Conservation (phyloP, 2,329 filamentous ascomycete species). For the Botryosphaeria agaves region DNA sequence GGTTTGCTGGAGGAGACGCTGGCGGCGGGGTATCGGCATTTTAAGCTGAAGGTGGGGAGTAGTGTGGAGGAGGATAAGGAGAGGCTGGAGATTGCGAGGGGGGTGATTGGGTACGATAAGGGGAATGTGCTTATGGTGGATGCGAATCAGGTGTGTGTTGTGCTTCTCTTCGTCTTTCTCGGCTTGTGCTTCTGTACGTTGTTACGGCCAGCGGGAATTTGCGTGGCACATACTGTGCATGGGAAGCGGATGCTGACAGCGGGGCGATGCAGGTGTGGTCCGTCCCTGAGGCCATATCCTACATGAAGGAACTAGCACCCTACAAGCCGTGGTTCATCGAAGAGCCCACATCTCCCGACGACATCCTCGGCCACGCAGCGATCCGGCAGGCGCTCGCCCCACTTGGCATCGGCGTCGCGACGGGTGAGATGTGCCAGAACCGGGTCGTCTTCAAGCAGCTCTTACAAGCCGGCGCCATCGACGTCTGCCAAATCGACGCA, state of each 20-base stretch:
- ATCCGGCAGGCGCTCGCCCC: conserved; percentile 65
- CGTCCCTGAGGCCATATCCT: conserved; percentile 72
- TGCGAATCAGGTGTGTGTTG: conserved; percentile 55
- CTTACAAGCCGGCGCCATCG: conserved; percentile 61
- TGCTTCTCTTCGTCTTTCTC: not conserved
- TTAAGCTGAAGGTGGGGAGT: conserved; percentile 80
- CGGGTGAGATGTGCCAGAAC: conserved; percentile 93
- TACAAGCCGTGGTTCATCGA: conserved; percentile 92
- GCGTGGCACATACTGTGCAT: too few species aligned
- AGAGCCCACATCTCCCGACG: conserved; percentile 80
- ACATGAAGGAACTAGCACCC: conserved; percentile 67
- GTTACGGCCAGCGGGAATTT: not conserved
- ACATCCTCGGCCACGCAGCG: conserved; percentile 75
- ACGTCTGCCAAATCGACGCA: conserved; percentile 79
- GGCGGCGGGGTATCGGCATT: conserved; percentile 60
- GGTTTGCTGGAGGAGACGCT: conserved; percentile 56
- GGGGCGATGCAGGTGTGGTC: conserved; percentile 50
- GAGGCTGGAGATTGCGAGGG: conserved; percentile 55
- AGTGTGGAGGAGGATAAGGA: conserved; percentile 54
- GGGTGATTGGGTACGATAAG: conserved; percentile 65
- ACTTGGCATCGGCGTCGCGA: conserved; percentile 66
- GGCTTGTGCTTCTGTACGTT: not conserved
- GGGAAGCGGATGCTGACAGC: too few species aligned
- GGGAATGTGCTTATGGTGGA: conserved; percentile 85
- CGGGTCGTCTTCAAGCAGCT: conserved; percentile 89